Percentiles rank a stretch among this genome's conserved stretches.
Conservation (phyloP, 2,329 filamentous ascomycete species). For the Trichophyton equinum region DNA sequence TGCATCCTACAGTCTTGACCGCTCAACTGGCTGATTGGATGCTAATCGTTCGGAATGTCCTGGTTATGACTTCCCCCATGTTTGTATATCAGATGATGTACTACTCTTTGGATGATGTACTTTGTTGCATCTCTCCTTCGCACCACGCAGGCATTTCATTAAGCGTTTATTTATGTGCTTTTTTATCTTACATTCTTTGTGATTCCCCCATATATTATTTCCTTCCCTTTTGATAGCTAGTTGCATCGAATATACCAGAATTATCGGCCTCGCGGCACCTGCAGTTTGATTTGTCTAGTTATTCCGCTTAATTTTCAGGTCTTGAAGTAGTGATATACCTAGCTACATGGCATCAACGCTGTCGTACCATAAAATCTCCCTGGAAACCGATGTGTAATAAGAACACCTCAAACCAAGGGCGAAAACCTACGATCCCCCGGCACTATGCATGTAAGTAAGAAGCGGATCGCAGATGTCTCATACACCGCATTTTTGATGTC, state of each 20-base stretch:
- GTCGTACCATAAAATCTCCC: no score
- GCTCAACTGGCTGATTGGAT: background rate
- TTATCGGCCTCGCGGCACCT: background rate
- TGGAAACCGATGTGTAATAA: no score
- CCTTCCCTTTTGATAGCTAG: background rate
- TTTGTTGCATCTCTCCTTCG: background rate
- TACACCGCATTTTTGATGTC: no score
- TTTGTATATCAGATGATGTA: background rate
- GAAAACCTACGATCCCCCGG: no score
- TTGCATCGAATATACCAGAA: background rate
- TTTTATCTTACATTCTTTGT: background rate
- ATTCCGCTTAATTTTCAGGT: no score
- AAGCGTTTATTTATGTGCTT: background rate
- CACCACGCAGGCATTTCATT: background rate
- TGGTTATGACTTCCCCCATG: background rate
- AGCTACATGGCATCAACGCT: no score
- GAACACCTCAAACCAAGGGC: no score
- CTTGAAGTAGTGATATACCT: no score
- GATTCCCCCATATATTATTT: constrained; percentile 1
- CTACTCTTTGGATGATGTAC: background rate
- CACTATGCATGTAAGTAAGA: no score
- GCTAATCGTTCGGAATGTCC: background rate
- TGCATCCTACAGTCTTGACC: background rate
- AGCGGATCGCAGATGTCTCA: no score
- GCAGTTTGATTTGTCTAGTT: background rate